A percentile compares a stretch with the other conserved stretches of the same genome.
Conservation (phyloP, 176 grass and related monocot genomes). For the Oryza meridionalis region DNA sequence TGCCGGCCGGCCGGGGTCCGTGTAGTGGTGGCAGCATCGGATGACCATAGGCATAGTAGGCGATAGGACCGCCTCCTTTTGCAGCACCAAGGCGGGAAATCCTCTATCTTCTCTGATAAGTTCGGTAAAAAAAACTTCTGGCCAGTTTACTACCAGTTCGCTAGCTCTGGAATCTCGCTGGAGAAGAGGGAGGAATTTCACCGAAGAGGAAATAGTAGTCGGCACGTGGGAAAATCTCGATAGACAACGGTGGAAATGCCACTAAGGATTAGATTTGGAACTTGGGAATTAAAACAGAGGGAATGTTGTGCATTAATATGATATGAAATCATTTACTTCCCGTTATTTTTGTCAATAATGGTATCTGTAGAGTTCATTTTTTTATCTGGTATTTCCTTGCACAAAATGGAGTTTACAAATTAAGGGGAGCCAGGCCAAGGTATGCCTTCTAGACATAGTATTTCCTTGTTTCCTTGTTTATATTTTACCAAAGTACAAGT, state of each 20-base stretch:
- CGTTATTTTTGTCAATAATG: neutral
- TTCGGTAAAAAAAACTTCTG: neutral
- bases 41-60: neutral
- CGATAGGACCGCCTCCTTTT: neutral
- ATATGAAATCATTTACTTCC: neutral
- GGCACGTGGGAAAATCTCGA: neutral
- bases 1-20: neutral
- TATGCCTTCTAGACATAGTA: neutral
- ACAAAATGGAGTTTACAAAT: neutral
- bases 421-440: neutral
- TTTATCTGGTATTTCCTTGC: neutral
- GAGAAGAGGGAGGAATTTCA: neutral
- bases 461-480: neutral
- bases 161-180: neutral
- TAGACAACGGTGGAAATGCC: neutral
- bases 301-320: neutral
- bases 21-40: constrained; percentile 2
- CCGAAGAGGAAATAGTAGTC: neutral
- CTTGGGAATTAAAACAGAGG: neutral
- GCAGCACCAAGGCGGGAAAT: neutral
- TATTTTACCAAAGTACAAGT: too few species aligned
- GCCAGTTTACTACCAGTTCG: neutral
- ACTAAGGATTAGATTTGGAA: neutral
- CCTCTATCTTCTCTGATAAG: neutral
- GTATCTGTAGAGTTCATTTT: neutral